A percentile compares a stretch with the other conserved stretches of the same genome.
Conservation (phyloP, 805 yeast species). For the Saturnispora sekii region DNA sequence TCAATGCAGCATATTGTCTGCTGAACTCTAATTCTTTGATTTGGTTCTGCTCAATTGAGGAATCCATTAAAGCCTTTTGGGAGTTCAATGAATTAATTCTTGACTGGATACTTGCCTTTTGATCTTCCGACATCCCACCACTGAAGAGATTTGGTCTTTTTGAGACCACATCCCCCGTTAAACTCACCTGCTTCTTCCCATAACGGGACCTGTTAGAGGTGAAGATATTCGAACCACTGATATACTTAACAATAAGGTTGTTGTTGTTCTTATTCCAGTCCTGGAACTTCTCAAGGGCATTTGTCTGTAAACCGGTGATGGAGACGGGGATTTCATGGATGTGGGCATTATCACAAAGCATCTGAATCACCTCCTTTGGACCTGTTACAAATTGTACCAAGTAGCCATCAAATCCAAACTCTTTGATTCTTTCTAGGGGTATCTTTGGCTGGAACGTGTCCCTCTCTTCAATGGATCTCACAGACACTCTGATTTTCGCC, state of each 20-base stretch:
- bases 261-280: slow-evolving; percentile 28
- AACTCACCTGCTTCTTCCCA: slow-evolving; percentile 48
- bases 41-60: neutral
- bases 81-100: slow-evolving; percentile 11
- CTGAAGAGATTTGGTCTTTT: slow-evolving; percentile 38
- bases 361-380: slow-evolving; percentile 58
- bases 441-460: slow-evolving; percentile 10
- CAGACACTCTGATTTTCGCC: slow-evolving; percentile 32
- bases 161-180: slow-evolving; percentile 59
- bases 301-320: slow-evolving; percentile 28
- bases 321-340: slow-evolving; percentile 57
- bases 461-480: slow-evolving; percentile 35
- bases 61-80: slow-evolving; percentile 1
- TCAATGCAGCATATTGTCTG: slow-evolving; percentile 12
- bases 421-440: slow-evolving; percentile 21
- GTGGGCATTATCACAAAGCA: slow-evolving; percentile 51
- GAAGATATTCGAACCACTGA: slow-evolving; percentile 48
- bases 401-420: slow-evolving; percentile 72
- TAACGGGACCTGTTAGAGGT: slow-evolving; percentile 49
- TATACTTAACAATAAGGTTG: slow-evolving; percentile 35
- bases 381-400: slow-evolving; percentile 64
- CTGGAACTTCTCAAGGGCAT: slow-evolving; percentile 1
- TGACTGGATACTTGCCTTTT: slow-evolving; percentile 13
- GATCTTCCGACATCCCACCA: slow-evolving; percentile 26
- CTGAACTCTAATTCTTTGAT: slow-evolving; percentile 1